Evolutionary conservation across 768 basidiomycete genomes (phyloP), one percentile per base, ranked within the genome.

Genomic region (Mycena vulgaris): DNA sequence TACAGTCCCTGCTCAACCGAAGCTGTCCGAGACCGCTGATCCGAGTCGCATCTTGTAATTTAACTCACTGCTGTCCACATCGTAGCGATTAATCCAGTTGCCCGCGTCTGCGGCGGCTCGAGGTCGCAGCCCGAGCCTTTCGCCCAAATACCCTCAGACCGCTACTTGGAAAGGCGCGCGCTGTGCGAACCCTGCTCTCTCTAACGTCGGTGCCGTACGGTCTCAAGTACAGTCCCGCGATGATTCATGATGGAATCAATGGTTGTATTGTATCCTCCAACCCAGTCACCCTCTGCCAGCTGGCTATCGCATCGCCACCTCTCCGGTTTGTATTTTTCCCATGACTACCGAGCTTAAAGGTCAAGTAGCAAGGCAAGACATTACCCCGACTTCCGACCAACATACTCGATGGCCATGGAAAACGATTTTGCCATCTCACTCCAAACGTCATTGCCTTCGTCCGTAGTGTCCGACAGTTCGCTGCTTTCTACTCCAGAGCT

Each of bases 401-500:
- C 23, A 23, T 42, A 14, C 42, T 65, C 55, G 14, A 61, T 47
- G 66, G 59, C 49, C 45, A 56, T 37, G 55, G 67, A 61, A 47
- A 55, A 23, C 16, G 52, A 62, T 60, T 68, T 52, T n/a, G n/a
- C n/a, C 59, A 52, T 56, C 58, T 52, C 59, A 13, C 45, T 52
- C 49, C 66, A 61, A 39, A n/a, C 25, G n/a, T 52, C 66, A 33
- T 21, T 42, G 37, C 7, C 37, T 31, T 61, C 57, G 14, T 51
- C 57, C 58, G 35, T 28, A 42, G 58, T 16, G 35, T 40, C 56
- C 19, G 58, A 37, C 31, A 49, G 47, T 30, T 53, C 58, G 13
- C 21, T 31, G 16, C 56, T 60, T 40, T 42, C 58, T 45, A 68
- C 60, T n/a, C 67, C 67, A n/a, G 67, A 62, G 11, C 67, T 68